Conservation (phyloP, 1,284 basidiomycete species). For the Cutaneotrichosporon sp. region DNA sequence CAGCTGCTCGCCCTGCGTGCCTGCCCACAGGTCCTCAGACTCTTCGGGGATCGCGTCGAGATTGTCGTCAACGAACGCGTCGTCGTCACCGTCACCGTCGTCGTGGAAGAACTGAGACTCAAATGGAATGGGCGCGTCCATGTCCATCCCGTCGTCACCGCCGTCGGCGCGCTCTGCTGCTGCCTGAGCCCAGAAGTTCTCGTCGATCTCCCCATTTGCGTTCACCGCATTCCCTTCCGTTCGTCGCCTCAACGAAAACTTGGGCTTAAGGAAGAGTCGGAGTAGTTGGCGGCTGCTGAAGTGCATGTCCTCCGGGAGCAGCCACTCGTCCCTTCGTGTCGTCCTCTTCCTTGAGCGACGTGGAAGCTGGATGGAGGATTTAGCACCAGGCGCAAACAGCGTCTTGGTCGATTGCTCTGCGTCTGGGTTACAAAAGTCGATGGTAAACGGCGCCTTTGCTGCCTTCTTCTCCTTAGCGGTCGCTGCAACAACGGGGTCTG, state of each 20-base stretch:
- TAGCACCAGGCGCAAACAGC: constrained; percentile 72
- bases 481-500: constrained; percentile 53
- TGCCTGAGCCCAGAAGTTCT: constrained; percentile 94
- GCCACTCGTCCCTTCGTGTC: constrained; percentile 61
- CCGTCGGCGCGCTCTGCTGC: constrained; percentile 78
- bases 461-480: constrained; percentile 54
- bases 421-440: constrained; percentile 69
- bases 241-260: constrained; percentile 79
- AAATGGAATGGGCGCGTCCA: constrained; percentile 69
- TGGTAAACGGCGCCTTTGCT: constrained; percentile 81
- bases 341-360: constrained; percentile 48
- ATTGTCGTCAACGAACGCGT: constrained; percentile 58
- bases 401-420: constrained; percentile 56
- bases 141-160: constrained; percentile 58
- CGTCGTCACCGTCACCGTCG: constrained; percentile 74
- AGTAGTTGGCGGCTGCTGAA: constrained; percentile 86
- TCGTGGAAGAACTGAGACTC: constrained; percentile 98
- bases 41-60: constrained; percentile 54
- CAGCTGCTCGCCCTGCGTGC: constrained; percentile 66
- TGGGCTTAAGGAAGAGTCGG: constrained; percentile 90
- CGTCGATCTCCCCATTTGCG: constrained; percentile 71
- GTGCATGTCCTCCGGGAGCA: constrained; percentile 94
- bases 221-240: constrained; percentile 44
- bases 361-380: constrained; percentile 62
- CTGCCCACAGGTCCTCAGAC: constrained; percentile 72